Evolutionary conservation across 202 grass and related monocot genomes (phyloP).

Genomic region (Saccharum hybrid): DNA sequence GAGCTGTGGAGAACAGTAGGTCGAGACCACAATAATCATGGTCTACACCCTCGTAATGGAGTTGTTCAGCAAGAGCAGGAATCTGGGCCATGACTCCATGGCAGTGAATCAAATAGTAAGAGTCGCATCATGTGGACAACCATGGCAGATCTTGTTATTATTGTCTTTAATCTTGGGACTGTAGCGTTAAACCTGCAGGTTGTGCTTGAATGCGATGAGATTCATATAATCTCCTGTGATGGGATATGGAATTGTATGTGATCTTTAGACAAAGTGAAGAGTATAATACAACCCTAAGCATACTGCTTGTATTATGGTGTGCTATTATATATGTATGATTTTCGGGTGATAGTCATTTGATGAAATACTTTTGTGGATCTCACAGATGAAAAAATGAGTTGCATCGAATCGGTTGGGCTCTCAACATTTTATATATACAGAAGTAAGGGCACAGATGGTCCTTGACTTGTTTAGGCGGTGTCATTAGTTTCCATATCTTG

Average conservation of each 20-base stretch:
- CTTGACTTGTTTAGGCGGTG: no score
- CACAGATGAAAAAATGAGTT: not conserved
- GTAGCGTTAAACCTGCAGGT: not conserved
- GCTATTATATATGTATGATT: slow-evolving; percentile 19
- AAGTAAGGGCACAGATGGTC: not conserved
- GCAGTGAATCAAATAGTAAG: not conserved
- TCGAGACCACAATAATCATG: slow-evolving; percentile 45
- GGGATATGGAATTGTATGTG: not conserved
- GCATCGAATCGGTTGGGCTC: not conserved
- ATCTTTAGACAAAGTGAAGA: not conserved
- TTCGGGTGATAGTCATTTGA: not conserved
- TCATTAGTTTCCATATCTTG: no score
- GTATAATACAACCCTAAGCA: not conserved
- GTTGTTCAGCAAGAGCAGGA: slow-evolving; percentile 2
- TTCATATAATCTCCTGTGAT: slow-evolving; percentile 35
- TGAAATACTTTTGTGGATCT: not conserved
- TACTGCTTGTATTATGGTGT: slow-evolving; percentile 25
- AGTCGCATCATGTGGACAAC: not conserved
- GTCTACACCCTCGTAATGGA: not conserved
- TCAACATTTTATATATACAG: not conserved
- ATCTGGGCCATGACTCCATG: not conserved
- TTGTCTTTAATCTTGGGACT: slow-evolving; percentile 25
- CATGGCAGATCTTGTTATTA: slow-evolving; percentile 8
- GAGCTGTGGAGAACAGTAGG: slow-evolving; percentile 69
- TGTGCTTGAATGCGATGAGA: slow-evolving; percentile 6